These are phyloP conservation scores for Acorus calamus DNA, from an alignment of 106 monocot species.

Conservation along the genomic window DNA sequence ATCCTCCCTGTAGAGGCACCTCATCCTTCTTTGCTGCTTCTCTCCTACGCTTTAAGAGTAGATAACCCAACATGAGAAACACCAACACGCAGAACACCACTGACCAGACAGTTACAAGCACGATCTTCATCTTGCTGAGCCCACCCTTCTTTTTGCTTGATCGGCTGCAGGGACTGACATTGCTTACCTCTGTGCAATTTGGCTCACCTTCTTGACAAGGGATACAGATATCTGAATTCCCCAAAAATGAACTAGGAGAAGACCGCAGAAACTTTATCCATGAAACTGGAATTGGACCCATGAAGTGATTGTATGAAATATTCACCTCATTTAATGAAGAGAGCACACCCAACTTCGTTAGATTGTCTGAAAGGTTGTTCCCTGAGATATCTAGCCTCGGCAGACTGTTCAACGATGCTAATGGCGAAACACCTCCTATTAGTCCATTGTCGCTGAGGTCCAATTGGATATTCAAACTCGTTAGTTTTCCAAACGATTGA, in stretches of 20 bases:
- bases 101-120: conserved; percentile 30
- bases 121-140: conserved; percentile 17
- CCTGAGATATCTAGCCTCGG: conserved; percentile 63
- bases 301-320: conserved; percentile 65
- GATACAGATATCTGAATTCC: conserved; percentile 62
- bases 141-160: conserved; percentile 9
- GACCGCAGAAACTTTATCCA: conserved; percentile 34
- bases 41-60: conserved; percentile 14
- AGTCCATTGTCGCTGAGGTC: conserved; percentile 69
- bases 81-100: conserved; percentile 27
- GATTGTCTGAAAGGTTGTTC: conserved; percentile 60
- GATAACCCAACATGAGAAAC: conserved; percentile 19
- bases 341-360: conserved; percentile 26
- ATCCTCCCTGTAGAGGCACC: conserved; percentile 37
- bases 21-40: conserved; percentile 1
- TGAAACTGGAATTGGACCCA: conserved; percentile 45
- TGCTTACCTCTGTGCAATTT: conserved; percentile 12
- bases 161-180: conserved; percentile 27
- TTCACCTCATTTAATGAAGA: conserved; percentile 39
- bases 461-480: conserved; percentile 30
- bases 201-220: conserved; percentile 20
- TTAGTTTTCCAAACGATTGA: conserved; percentile 38
- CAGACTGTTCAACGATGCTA: conserved; percentile 34
- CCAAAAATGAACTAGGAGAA: conserved; percentile 50
- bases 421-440: conserved; percentile 30